These are phyloP conservation scores for Pythium angustatum DNA, from an alignment of 352 stramenopile genomes.

Conservation along the genomic window DNA sequence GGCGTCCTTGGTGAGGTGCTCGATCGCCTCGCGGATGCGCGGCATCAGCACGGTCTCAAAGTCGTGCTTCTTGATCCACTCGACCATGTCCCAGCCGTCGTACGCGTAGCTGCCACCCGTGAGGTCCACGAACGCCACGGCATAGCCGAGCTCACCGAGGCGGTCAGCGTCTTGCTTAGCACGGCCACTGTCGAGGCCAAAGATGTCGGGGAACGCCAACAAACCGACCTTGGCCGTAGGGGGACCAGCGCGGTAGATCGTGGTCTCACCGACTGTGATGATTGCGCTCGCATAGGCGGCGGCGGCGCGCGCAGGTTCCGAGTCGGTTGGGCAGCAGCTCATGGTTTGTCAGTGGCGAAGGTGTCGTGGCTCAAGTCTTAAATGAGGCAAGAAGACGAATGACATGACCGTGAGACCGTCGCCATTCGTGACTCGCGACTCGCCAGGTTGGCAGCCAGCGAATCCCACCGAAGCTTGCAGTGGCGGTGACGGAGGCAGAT, in stretches of 20 bases:
- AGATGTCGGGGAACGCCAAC: conserved; percentile 62
- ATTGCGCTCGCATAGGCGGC: conserved; percentile 49
- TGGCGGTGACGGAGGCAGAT: too few species aligned
- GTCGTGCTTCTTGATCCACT: conserved; percentile 19
- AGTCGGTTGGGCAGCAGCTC: conserved; percentile 78
- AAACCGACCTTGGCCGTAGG: conserved; percentile 63
- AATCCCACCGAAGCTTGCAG: too few species aligned
- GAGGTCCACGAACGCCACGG: conserved; percentile 47
- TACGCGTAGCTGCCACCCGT: conserved; percentile 33
- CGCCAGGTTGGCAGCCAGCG: too few species aligned
- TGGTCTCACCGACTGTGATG: conserved; percentile 72
- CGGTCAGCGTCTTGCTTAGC: conserved; percentile 50
- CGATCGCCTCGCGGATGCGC: conserved; percentile 33
- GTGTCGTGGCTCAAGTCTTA: too few species aligned
- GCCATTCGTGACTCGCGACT: too few species aligned
- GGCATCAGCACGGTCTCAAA: conserved; percentile 24
- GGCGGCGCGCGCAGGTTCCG: conserved; percentile 50
- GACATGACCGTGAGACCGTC: too few species aligned
- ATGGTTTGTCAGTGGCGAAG: too few species aligned
- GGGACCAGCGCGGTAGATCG: conserved; percentile 71
- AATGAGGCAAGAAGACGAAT: too few species aligned
- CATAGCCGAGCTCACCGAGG: conserved; percentile 49
- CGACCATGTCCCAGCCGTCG: conserved; percentile 25
- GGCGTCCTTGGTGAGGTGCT: conserved; percentile 34
- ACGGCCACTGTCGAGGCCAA: conserved; percentile 49